phyloP scores from a whole-genome alignment of 495 filamentous ascomycete species.

The Lepidopterella palustris region DNA sequence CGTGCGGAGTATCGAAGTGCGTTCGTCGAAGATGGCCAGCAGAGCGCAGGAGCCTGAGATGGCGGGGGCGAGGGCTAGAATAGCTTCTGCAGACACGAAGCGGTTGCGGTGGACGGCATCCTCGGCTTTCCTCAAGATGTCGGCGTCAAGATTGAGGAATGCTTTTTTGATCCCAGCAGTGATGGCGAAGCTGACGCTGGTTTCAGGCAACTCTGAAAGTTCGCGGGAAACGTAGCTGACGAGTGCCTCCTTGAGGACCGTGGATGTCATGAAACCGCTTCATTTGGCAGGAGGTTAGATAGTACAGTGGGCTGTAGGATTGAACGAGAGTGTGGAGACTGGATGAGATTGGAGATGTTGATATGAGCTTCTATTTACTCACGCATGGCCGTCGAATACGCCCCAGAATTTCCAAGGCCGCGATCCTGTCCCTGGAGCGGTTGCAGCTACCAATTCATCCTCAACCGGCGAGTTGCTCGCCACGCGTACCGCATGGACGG shows the following conservation, averaged over 20 bases:
- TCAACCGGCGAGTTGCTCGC: conserved; percentile 1
- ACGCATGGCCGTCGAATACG: conserved; percentile 49
- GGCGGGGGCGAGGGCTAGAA: conserved; percentile 33
- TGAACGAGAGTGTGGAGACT: not conserved
- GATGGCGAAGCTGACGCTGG: conserved; percentile 1
- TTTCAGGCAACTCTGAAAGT: not conserved
- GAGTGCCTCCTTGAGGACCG: not conserved
- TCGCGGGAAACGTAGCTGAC: not conserved
- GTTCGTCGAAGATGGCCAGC: conserved; percentile 49
- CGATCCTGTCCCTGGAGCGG: conserved; percentile 9
- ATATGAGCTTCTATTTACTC: conserved; percentile 38
- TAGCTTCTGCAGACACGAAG: conserved; percentile 17
- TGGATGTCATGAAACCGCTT: not conserved
- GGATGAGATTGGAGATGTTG: conserved; percentile 8
- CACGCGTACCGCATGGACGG: not conserved
- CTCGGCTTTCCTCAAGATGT: conserved; percentile 42
- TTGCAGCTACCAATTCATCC: conserved; percentile 12
- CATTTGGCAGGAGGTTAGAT: not conserved
- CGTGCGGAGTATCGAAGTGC: conserved; percentile 46
- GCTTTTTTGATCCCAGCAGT: conserved; percentile 40
- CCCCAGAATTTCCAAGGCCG: conserved; percentile 43
- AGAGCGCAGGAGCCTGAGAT: conserved; percentile 56
- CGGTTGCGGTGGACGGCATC: conserved; percentile 32
- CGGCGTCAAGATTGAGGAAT: conserved; percentile 47
- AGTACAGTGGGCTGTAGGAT: not conserved